Evolutionary conservation across 1,139 yeast species (phyloP).

Genomic region (Zhuliangozyma parablackwelliae): DNA sequence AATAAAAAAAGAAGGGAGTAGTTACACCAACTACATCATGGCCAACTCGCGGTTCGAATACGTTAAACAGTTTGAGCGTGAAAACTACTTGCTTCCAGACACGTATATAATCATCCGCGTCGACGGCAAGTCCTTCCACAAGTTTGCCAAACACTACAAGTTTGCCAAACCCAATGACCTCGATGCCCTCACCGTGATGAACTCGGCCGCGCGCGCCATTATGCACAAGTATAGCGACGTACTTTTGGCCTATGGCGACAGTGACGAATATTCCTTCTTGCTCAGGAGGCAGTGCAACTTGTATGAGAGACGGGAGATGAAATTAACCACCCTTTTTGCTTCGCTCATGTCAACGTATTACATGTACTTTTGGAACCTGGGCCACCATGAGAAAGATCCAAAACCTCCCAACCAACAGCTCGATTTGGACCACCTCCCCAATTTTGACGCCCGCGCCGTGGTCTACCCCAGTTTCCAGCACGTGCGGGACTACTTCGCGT

Average conservation of each 20-base stretch:
- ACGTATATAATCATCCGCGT: conserved; percentile 80
- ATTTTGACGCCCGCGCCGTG: conserved; percentile 89
- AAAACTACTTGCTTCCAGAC: conserved; percentile 68
- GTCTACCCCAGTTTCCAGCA: conserved; percentile 63
- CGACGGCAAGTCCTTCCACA: conserved; percentile 94
- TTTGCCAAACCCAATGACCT: conserved; percentile 87
- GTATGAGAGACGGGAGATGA: conserved; percentile 78
- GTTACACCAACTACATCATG: conserved; percentile 39
- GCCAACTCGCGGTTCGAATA: conserved; percentile 82
- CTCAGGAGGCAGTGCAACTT: conserved; percentile 56
- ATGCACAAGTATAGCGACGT: conserved; percentile 68
- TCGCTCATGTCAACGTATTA: conserved; percentile 79
- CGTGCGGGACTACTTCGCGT: conserved; percentile 77
- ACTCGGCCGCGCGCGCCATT: conserved; percentile 66
- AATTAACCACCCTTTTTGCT: conserved; percentile 75
- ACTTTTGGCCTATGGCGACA: conserved; percentile 84
- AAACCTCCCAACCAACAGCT: conserved; percentile 28
- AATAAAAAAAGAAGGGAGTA: no score
- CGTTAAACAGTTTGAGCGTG: conserved; percentile 77
- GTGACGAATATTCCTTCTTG: conserved; percentile 89
- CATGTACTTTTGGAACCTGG: conserved; percentile 58
- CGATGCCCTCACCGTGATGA: conserved; percentile 75
- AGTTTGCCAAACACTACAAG: conserved; percentile 65
- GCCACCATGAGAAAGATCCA: no score
- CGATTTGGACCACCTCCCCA: conserved; percentile 50